These are phyloP conservation scores for Aspergillus aculeatus DNA, from an alignment of 2,329 filamentous ascomycete species.

Conservation along the genomic window DNA sequence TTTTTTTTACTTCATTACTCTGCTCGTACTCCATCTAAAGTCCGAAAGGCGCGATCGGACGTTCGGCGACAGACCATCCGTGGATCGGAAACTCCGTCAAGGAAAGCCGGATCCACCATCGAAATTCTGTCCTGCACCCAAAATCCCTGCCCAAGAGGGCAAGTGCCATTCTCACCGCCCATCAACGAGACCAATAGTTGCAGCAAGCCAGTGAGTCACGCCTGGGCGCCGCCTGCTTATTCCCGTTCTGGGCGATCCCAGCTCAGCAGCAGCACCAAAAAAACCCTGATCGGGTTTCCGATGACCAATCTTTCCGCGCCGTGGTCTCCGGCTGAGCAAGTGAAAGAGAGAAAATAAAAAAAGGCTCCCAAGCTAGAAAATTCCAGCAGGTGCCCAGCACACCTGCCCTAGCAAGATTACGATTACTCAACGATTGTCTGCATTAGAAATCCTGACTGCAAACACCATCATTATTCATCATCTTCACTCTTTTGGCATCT, in stretches of 20 bases:
- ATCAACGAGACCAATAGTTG: conserved; percentile 12
- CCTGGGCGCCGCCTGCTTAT: conserved; percentile 8
- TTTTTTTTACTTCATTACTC: neutral
- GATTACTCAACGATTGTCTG: conserved; percentile 1
- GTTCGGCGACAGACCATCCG: conserved; percentile 14
- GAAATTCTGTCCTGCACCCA: neutral
- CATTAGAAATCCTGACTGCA: neutral
- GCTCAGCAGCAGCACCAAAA: neutral
- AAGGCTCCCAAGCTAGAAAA: conserved; percentile 5
- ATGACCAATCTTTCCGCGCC: conserved; percentile 24
- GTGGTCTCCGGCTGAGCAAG: conserved; percentile 10
- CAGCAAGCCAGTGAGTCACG: conserved; percentile 16
- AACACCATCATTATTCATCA: conserved; percentile 3
- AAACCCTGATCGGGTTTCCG: conserved; percentile 12
- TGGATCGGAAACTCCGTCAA: conserved; percentile 13
- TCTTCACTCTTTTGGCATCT: neutral
- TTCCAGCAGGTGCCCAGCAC: conserved; percentile 10
- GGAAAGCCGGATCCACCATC: conserved; percentile 8
- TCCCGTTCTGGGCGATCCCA: conserved; percentile 7
- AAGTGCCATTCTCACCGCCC: conserved; percentile 16
- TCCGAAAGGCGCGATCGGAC: conserved; percentile 16
- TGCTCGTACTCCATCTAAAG: conserved; percentile 2
- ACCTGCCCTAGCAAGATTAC: neutral
- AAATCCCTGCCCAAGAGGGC: conserved; percentile 4
- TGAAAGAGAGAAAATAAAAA: neutral